A percentile compares a stretch with the other conserved stretches of the same genome.
These are phyloP conservation scores for Hanseniaspora pseudoguilliermondii DNA, from an alignment of 805 yeast species.

Conservation along the genomic window DNA sequence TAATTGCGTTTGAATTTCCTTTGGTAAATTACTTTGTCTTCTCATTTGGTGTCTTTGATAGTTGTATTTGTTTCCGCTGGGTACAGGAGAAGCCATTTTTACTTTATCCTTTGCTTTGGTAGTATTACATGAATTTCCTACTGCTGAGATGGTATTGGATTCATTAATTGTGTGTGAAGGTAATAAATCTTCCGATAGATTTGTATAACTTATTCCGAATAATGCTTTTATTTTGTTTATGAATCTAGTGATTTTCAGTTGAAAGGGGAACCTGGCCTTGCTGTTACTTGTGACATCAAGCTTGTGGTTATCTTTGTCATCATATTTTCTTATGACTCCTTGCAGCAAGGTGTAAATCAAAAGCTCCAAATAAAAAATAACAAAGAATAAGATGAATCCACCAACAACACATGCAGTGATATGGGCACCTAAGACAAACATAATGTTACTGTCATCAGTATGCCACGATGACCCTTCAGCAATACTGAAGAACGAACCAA, in stretches of 20 bases:
- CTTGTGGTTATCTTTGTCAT: background rate
- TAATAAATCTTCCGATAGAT: background rate
- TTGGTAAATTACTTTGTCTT: conserved; percentile 12
- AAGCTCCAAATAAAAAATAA: conserved; percentile 37
- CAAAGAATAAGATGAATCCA: conserved; percentile 50
- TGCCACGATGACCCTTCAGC: conserved; percentile 90
- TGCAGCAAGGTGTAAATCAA: conserved; percentile 33
- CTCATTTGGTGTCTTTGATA: conserved; percentile 13
- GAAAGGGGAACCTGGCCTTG: conserved; percentile 14
- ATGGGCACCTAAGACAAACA: conserved; percentile 63
- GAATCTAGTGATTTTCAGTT: conserved; percentile 13
- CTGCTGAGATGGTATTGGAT: background rate
- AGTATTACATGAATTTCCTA: background rate
- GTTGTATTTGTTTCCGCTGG: background rate
- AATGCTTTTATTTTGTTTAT: conserved; percentile 23
- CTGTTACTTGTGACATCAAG: background rate
- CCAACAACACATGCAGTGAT: conserved; percentile 55
- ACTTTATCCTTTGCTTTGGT: background rate
- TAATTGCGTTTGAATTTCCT: background rate
- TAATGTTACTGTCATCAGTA: conserved; percentile 68
- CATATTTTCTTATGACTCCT: conserved; percentile 14
- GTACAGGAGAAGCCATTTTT: background rate
- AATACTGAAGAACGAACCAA: conserved; percentile 56
- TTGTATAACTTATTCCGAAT: conserved; percentile 4
- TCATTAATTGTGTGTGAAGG: background rate